Evolutionary conservation across 495 filamentous ascomycete species (phyloP), one percentile per base, ranked within the genome.

Genomic region (Aspergillus avenaceus): DNA sequence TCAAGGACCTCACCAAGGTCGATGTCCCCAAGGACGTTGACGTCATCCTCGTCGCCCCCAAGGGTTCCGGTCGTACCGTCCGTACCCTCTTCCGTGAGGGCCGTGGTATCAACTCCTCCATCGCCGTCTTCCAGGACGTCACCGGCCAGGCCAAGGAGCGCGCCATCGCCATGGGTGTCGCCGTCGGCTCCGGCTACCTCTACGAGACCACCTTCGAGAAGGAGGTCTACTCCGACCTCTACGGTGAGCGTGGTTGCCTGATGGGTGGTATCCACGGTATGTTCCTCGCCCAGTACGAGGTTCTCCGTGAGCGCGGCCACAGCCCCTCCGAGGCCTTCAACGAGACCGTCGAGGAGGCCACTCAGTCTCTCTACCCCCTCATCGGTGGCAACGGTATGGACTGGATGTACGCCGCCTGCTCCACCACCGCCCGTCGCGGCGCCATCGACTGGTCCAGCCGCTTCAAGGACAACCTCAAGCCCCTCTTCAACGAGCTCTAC

Each of bases 191-290:
- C 64, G 93, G 93, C 58, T 98, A 98, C 85, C 88, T 98, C 52
- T 98, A 98, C 84, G 88, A 97, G 86, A 98, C 95, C 58, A 98
- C 93, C 67, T 98, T 97, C 67, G 85, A 97, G 83, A 97, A 97
- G 84, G 95, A 97, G 80, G 93, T 97, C 69, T 96, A 92, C 86
- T 96, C 90, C 43, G 95, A 97, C 75, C 82, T 98, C 54, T 97
- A 97, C 79, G 95, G 93, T 73, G 93, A 98, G 86, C 91, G 93
- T 77, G 93, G 95, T 68, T 98, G 95, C 82, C 79, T 98, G 60
- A 98, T 97, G 95, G 95, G 93, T 62, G 93, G 95, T 74, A 98
- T 98, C 76, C 95, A 98, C 82, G 93, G 93, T 75, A 97, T 98
- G 93, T 98, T 98, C 87, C 89, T 98, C 59, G 93, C 93, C 52